Evolutionary conservation across 1,139 yeast species (phyloP), one percentile per base, ranked within the genome.

Genomic region (Yamadazyma dushanensis): DNA sequence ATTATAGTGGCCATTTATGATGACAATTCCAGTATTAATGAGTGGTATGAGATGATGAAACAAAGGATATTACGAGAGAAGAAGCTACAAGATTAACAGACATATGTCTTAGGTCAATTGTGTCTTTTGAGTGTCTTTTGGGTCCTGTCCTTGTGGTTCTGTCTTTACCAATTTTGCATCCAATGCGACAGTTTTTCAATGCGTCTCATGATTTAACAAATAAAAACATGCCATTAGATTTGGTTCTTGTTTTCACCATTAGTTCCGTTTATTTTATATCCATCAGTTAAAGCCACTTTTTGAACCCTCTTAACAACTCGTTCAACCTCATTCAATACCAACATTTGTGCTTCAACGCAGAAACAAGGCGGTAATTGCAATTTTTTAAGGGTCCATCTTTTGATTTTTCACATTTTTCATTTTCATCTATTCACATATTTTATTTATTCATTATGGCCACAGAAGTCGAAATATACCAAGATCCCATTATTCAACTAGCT

Each of bases 1-100:
- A 70, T 82, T 7, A 73, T 83, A 4, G 70, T 83, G 11, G 85
- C 85, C 1, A 50, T 82, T 26, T 86, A 81, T 50, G 61, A 61
- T 8, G 41, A 50, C 9, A 61, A 58, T 4, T 63, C 60, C 34
- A 54, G 65, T 8, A 53, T 81, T 27, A 74, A 75, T 16, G 71
- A 70, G 24, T 83, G 92, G 92, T 73, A 79, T 48, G 58, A 59
- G 5, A 55, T 57, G 40, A 77, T 81, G 73, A 77, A 70, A 48
- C 50, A 59, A 16, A 69, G 73, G 40, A 55, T 77, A 3, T 65
- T 73, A 31, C 65, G 65, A 37, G 84, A 78, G 50, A 75, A 71
- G 46, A 49, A 49, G 8, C 15, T 25, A 16, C 23, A 24, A 7
- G 9, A 28, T 3, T 29, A 29, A 14, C 21, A n/a, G n/a, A 8